Evolutionary conservation across 176 grass and related monocot species (phyloP), one percentile per base, ranked within the genome.

Genomic region (Oryza glaberrima): DNA sequence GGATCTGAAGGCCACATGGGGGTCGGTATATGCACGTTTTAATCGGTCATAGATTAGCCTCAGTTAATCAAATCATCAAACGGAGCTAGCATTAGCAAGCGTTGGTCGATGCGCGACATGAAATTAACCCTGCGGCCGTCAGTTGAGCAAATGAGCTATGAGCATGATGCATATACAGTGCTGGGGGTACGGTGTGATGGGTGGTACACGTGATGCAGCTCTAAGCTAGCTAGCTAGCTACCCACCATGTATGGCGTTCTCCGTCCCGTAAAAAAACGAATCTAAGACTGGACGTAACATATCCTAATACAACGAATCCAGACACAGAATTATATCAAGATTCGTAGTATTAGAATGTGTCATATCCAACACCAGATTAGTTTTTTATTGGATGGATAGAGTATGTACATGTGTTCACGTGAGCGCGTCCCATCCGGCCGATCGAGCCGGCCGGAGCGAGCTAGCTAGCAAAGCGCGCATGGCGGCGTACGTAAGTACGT

Each of bases 401-500:
- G 30, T 32, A 41, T 36, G 4, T 36, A 5, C 40, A 8, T 75
- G 75, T 63, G 69, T 64, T 83, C 88, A 87, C 81, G 81, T 83
- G 84, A 70, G 9, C 84, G 77, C 70, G 26, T 87, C 84, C 69
- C 80, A 79, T 90, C 84, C 49, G 43, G 46, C 35, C 47, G 35
- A 67, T 7, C 56, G 19, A 61, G 1, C 20, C 56, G 20, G 40
- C 38, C 5, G 5, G 35, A 36, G 38, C 6, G 30, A 32, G 30
- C 30, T 2, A 7, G 56, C 35, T 38, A 61, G 54, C 54, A 9
- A 41, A 41, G 49, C 49, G 14, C 4, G 49, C 49, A 52, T 52
- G 49, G 52, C 17, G 7, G 9, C 58, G 54, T 58, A 58, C 4
- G 19, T 64, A n/a, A 4, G 35, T 38, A 3, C 43, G 23, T 68